Evolutionary conservation across 805 yeast genomes (phyloP), one percentile per base, ranked within the genome.

Genomic region (Teunomyces atbi): DNA sequence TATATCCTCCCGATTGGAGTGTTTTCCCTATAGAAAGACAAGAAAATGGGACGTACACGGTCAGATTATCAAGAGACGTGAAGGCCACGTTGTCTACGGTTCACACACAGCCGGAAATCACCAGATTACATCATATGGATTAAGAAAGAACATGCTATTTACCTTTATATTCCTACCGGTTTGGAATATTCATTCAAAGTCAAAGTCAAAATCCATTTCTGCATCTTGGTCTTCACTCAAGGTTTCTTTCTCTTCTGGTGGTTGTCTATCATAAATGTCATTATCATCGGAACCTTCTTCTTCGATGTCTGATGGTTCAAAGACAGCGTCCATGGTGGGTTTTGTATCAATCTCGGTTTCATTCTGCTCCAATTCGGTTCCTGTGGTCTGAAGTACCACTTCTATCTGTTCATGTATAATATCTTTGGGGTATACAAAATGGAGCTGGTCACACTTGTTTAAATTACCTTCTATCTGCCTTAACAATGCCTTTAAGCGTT

Each of bases 1-100:
- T 62, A 2, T 30, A 63, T 8, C 71, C 71, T 2, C 68, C 66
- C 3, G 58, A 59, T 28, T 64, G 69, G 68, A 49, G 61, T 2
- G 21, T 63, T 7, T 45, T 66, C 30, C 70, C 71, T 2, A 42
- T 64, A 11, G 50, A 49, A 33, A 48, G 32, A 19, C 36, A n/a
- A 13, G 44, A 38, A 13, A 15, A 30, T 6, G 41, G 32, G 5
- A 40, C 23, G 21, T 45, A 41, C 45, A 16, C 10, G 5, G 61
- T 64, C 15, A 52, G 47, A 30, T 45, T 61, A 23, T 60, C 68
- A 2, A 15, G 39, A 8, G 27, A 36, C 23, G 28, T 36, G 13
- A 36, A 5, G 27, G 39, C 27, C 16, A 36, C 16, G 15, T 36
- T 36, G 18, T 3, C 23, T 21, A 36, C 28, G 13, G 11, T n/a